Percentiles rank a stretch among this genome's conserved stretches.
Conservation (phyloP, 176 grass and related monocot genomes). For the Zoysia pacifica region DNA sequence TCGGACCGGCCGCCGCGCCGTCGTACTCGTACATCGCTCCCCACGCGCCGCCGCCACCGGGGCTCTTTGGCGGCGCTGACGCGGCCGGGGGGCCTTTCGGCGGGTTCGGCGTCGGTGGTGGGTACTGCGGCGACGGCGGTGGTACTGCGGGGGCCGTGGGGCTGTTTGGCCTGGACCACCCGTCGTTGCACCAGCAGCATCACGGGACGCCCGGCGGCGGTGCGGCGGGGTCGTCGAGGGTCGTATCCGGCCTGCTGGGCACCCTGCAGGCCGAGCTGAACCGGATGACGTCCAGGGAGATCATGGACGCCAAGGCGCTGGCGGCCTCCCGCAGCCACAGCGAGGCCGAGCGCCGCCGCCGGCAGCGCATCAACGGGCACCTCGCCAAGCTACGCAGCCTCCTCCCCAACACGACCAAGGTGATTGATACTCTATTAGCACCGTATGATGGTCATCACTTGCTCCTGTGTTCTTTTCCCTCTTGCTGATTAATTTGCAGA, state of each 20-base stretch:
- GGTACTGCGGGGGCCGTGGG: background rate
- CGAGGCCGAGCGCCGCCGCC: constrained; percentile 91
- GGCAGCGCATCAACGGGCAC: constrained; percentile 91
- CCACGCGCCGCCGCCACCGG: background rate
- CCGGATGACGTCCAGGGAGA: constrained; percentile 76
- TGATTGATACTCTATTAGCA: background rate
- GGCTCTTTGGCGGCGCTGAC: background rate
- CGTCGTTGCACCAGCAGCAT: background rate
- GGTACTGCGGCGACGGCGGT: constrained; percentile 21
- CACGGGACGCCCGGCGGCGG: background rate
- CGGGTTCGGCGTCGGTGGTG: background rate
- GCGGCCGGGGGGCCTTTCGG: constrained; percentile 4
- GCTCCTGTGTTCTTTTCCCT: background rate
- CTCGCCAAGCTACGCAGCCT: constrained; percentile 76
- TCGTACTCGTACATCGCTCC: constrained; percentile 30
- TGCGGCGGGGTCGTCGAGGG: constrained; percentile 9
- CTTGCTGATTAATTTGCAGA: background rate
- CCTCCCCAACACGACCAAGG: constrained; percentile 91
- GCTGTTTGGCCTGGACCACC: constrained; percentile 28
- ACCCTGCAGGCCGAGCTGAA: constrained; percentile 78
- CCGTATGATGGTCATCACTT: background rate
- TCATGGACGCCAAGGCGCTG: constrained; percentile 93
- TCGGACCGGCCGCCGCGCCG: constrained; percentile 30
- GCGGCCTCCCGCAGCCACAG: constrained; percentile 89
- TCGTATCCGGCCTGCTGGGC: constrained; percentile 53